A percentile compares a stretch with the other conserved stretches of the same genome.
These are phyloP conservation scores for Hypoxylon sp. DNA, from an alignment of 2,329 filamentous ascomycete species.

Conservation along the genomic window DNA sequence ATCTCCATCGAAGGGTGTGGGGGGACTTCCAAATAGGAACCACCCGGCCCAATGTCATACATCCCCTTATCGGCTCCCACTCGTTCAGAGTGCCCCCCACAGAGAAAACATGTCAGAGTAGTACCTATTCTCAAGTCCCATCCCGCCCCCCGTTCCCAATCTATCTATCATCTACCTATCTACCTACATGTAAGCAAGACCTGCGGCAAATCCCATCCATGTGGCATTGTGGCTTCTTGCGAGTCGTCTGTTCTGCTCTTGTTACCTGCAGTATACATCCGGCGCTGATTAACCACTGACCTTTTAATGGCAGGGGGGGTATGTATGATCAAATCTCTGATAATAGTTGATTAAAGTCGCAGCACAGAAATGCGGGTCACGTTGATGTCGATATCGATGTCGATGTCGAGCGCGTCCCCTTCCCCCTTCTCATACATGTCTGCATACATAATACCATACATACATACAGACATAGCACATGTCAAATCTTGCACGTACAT, in stretches of 20 bases:
- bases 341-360: constrained; percentile 37
- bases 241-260: too few species aligned
- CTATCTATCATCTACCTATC: neutral
- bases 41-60: constrained; percentile 32
- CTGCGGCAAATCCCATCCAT: constrained; percentile 33
- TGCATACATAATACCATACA: too few species aligned
- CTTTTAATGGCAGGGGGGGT: too few species aligned
- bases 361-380: constrained; percentile 25
- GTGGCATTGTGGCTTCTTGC: constrained; percentile 34
- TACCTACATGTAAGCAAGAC: constrained; percentile 1
- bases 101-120: constrained; percentile 5
- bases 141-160: neutral
- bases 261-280: too few species aligned
- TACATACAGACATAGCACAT: constrained; percentile 23
- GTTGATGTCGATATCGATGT: too few species aligned
- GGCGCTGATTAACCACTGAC: constrained; percentile 24
- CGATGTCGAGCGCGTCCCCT: too few species aligned
- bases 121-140: constrained; percentile 2
- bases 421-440: too few species aligned
- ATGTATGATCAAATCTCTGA: constrained; percentile 34
- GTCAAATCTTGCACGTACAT: constrained; percentile 29
- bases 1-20: constrained; percentile 25
- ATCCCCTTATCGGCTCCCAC: constrained; percentile 27
- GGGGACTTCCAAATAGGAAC: constrained; percentile 25
- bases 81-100: constrained; percentile 22